These are phyloP conservation scores for Neurospora sp. DNA, from an alignment of 495 filamentous ascomycete species.

Conservation along the genomic window DNA sequence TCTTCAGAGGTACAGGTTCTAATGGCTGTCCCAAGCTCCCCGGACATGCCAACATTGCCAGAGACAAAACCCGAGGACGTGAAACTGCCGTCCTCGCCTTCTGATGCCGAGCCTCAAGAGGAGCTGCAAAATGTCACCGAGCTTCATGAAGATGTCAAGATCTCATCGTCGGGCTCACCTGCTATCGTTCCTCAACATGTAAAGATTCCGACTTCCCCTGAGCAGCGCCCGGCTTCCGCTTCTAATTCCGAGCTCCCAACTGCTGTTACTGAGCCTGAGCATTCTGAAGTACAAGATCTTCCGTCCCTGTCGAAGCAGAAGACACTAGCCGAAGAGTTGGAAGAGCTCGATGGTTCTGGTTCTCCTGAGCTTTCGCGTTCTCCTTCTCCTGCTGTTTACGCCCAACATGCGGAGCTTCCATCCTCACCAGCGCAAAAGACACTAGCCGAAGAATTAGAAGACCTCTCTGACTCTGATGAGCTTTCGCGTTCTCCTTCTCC, in stretches of 20 bases:
- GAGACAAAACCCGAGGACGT: not conserved
- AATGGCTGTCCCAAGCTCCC: not conserved
- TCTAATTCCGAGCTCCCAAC: not conserved
- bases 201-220: not conserved
- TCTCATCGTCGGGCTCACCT: not conserved
- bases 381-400: not conserved
- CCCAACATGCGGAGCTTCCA: not conserved
- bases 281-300: not conserved
- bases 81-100: not conserved
- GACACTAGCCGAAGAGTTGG: not conserved
- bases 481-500: not conserved
- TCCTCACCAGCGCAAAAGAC: not conserved
- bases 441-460: not conserved
- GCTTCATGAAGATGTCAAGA: not conserved
- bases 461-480: not conserved
- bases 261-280: not conserved
- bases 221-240: not conserved
- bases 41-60: not conserved
- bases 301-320: not conserved
- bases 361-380: not conserved
- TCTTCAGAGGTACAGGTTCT: not conserved
- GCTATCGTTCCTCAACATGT: not conserved
- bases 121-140: not conserved
- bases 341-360: not conserved
- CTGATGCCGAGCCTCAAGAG: not conserved